phyloP scores from a whole-genome alignment of 2,329 filamentous ascomycete genomes.

The Hyphodiscus sp. region DNA sequence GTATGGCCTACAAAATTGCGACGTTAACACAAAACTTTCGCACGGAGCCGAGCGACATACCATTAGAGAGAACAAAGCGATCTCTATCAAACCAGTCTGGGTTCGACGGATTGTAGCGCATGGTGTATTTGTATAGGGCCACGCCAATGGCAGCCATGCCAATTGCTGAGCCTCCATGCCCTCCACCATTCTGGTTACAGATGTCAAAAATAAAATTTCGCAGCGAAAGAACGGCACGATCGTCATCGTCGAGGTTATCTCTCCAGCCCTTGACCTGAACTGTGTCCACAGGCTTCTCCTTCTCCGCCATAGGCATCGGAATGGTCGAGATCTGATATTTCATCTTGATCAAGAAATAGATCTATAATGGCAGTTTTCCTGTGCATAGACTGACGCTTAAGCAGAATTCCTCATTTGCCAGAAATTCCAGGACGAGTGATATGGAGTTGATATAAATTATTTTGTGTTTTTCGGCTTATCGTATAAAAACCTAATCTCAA shows the following conservation, averaged over 20 bases:
- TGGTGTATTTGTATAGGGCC: conserved; percentile 37
- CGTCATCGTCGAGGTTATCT: background rate
- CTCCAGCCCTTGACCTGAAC: background rate
- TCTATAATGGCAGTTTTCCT: background rate
- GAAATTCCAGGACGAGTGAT: no score
- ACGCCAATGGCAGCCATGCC: conserved; percentile 49
- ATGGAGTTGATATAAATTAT: no score
- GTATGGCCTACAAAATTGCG: conserved; percentile 33
- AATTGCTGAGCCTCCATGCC: conserved; percentile 33
- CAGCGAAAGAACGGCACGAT: conserved; percentile 3
- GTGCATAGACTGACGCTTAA: no score
- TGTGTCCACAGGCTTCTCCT: background rate
- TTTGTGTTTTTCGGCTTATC: no score
- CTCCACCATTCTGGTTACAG: conserved; percentile 26
- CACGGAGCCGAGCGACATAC: conserved; percentile 12
- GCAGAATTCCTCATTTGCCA: no score
- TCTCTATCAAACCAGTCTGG: conserved; percentile 38
- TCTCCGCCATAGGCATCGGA: background rate
- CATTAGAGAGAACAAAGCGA: conserved; percentile 39
- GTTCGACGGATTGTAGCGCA: conserved; percentile 35
- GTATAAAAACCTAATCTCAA: no score
- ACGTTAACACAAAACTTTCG: background rate
- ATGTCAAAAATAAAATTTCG: conserved; percentile 9
- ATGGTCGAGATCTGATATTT: background rate
- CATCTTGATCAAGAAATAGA: background rate